A percentile compares a stretch with the other conserved stretches of the same genome.
These are phyloP conservation scores for Syncephalis plumigaleata DNA, from an alignment of 371 early-diverging fungal genomes.

Conservation along the genomic window DNA sequence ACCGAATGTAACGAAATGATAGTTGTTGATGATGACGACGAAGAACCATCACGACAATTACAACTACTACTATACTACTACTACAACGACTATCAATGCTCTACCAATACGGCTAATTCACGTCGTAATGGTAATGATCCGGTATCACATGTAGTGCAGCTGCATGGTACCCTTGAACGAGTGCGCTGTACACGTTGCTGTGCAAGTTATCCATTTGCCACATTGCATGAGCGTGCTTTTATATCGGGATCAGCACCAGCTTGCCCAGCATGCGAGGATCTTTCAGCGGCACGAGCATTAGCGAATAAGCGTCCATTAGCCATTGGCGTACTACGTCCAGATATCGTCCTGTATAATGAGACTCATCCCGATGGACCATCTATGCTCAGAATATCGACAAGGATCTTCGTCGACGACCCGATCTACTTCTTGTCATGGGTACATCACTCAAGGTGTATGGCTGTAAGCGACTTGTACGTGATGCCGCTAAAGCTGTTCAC, in stretches of 20 bases:
- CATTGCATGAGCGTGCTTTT: conserved; percentile 28
- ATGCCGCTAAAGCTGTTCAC: conserved; percentile 56
- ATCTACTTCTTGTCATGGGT: conserved; percentile 93
- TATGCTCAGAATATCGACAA: conserved; percentile 40
- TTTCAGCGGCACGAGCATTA: neutral
- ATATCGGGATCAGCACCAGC: conserved; percentile 47
- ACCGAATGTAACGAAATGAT: too few relatives aligned
- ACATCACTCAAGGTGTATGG: conserved; percentile 95
- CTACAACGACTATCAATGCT: too few relatives aligned
- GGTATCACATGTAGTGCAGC: conserved; percentile 42
- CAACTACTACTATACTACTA: too few relatives aligned
- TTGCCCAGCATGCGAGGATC: conserved; percentile 61
- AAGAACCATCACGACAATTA: too few relatives aligned
- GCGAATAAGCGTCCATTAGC: conserved; percentile 56
- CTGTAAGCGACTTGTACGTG: conserved; percentile 74
- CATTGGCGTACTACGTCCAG: conserved; percentile 80
- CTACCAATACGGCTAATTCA: conserved; percentile 1
- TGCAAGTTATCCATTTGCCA: conserved; percentile 34
- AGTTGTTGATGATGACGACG: too few relatives aligned
- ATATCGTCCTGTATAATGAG: conserved; percentile 96
- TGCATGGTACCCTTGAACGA: conserved; percentile 80
- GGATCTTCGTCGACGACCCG: conserved; percentile 60
- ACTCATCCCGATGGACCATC: conserved; percentile 76
- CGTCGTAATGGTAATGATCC: conserved; percentile 7
- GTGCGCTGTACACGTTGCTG: conserved; percentile 75